Evolutionary conservation across 257 asterid genomes (phyloP), one percentile per base, ranked within the genome.

Genomic region (Solanum stenotomum): DNA sequence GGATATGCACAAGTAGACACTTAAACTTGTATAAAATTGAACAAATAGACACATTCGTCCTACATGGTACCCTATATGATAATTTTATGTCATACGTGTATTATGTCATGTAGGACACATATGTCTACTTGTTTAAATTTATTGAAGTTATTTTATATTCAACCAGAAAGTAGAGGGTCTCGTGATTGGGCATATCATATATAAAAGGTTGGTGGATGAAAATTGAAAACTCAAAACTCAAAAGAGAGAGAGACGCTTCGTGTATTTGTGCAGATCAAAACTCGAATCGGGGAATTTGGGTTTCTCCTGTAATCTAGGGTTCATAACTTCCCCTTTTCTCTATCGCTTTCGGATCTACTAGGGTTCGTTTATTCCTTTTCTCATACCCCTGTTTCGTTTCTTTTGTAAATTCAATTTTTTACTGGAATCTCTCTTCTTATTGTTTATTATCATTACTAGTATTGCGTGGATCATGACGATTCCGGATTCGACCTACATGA

Each of bases 401-500:
- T 25, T 27, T 27, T 25, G 91, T 84, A 88, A 90, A 10, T 71
- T 52, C 88, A 87, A 93, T 89, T 90, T 88, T 35, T 8, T 33
- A 63, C 18, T 40, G 78, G 27, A 65, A 46, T 61, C 29, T 88
- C 59, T 72, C 25, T 59, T 34, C 31, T 70, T 46, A 87, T 85
- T 10, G 46, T 46, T 46, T 38, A 25, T 12, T 65, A 61, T 61
- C n/a, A 23, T 23, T 61, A 3, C n/a, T 23, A 23, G 70, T 22
- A 88, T 88, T 78, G 76, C 27, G 40, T 87, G 87, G 95, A 93
- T 91, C 92, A 96, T 97, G 99, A 97, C 96, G 90, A 96, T 97
- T 89, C 98, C 95, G 82, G 98, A 94, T 95, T 93, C 96, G 76
- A 95, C 93, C 38, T 89, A 88, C 87, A 87, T 93, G 96, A 91